phyloP scores from a whole-genome alignment of 2,329 filamentous ascomycete genomes.

The Colletotrichum lupini region DNA sequence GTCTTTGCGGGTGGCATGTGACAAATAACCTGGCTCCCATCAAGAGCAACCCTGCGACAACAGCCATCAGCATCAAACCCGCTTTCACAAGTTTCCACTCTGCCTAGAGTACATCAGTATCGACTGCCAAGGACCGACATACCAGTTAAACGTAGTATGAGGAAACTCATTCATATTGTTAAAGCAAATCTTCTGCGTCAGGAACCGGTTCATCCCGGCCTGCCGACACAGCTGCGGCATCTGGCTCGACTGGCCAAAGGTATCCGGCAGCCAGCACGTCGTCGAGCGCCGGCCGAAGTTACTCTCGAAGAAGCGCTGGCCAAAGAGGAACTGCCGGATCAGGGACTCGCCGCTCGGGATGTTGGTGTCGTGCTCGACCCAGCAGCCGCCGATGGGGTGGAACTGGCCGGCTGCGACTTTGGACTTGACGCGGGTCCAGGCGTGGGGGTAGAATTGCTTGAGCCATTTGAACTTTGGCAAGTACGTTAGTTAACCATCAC shows the following conservation, averaged over 20 bases:
- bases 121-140: not conserved
- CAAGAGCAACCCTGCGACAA: constrained; percentile 61
- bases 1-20: constrained; percentile 77
- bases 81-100: not conserved
- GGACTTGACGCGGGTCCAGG: constrained; percentile 73
- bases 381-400: constrained; percentile 75
- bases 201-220: constrained; percentile 75
- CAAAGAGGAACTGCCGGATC: constrained; percentile 74
- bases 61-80: not conserved
- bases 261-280: constrained; percentile 78
- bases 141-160: constrained; percentile 77
- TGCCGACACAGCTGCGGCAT: constrained; percentile 74
- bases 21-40: constrained; percentile 76
- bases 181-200: constrained; percentile 78
- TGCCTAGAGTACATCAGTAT: not conserved
- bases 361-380: constrained; percentile 79
- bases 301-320: constrained; percentile 75
- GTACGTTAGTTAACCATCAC: not conserved
- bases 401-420: constrained; percentile 75
- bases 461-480: constrained; percentile 66
- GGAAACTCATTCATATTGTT: constrained; percentile 81
- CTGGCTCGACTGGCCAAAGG: constrained; percentile 76
- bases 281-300: constrained; percentile 71
- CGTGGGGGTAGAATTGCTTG: constrained; percentile 71
- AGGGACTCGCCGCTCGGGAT: constrained; percentile 75